Percentiles rank a stretch among this genome's conserved stretches.
phyloP scores from a whole-genome alignment of 2,329 filamentous ascomycete genomes.

The Cladophialophora chaetospira region DNA sequence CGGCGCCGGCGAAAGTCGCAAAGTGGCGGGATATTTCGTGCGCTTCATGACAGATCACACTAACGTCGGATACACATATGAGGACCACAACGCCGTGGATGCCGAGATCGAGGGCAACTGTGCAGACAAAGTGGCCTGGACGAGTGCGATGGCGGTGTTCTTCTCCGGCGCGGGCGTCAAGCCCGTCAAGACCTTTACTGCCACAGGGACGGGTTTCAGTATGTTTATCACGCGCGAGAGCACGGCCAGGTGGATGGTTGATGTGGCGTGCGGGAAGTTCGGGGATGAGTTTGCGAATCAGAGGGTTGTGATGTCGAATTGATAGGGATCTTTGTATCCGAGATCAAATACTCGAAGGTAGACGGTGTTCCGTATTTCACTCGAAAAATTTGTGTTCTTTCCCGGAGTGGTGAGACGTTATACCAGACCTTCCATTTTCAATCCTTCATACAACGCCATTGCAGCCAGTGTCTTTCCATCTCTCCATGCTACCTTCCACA shows the following conservation, averaged over 20 bases:
- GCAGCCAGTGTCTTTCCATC: slow-evolving; percentile 61
- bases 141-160: neutral
- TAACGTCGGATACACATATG: too few species aligned
- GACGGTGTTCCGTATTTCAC: neutral
- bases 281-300: neutral
- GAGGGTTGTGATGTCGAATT: neutral
- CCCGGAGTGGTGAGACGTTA: neutral
- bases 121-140: neutral
- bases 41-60: too few species aligned
- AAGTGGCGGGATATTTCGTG: too few species aligned
- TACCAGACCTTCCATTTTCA: slow-evolving; percentile 19
- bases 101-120: neutral
- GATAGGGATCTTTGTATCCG: too few species aligned
- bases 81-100: neutral
- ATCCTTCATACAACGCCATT: slow-evolving; percentile 53
- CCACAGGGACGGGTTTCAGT: neutral
- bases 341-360: neutral
- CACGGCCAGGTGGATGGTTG: neutral
- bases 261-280: neutral
- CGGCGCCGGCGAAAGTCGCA: too few species aligned
- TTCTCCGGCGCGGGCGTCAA: too few species aligned
- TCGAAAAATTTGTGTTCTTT: neutral
- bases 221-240: neutral
- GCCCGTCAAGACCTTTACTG: neutral
- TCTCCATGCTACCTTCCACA: slow-evolving; percentile 58